phyloP scores from a whole-genome alignment of 306 rosid genomes.

The Glycine latifolia region DNA sequence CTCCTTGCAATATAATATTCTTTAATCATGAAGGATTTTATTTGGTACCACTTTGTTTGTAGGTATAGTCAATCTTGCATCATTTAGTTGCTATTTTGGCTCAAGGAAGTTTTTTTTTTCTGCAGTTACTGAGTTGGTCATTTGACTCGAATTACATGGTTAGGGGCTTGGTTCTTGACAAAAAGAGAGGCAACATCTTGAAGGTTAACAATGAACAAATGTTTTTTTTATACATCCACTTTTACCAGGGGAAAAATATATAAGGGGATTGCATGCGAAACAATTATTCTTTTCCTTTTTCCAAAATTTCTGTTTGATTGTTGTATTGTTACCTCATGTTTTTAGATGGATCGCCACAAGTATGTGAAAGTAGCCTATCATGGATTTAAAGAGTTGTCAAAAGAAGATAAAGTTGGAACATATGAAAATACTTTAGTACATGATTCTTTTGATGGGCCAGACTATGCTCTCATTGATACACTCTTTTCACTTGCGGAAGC shows the following conservation, averaged over 20 bases:
- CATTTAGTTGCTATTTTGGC: constrained; percentile 35
- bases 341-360: constrained; percentile 88
- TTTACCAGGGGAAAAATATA: not conserved
- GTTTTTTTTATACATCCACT: not conserved
- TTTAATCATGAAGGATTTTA: not conserved
- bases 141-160: constrained; percentile 87
- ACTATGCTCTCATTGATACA: constrained; percentile 80
- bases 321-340: constrained; percentile 22
- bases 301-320: constrained; percentile 20
- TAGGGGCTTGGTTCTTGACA: constrained; percentile 86
- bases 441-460: constrained; percentile 82
- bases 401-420: constrained; percentile 76
- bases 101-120: constrained; percentile 19
- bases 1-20: constrained; percentile 1
- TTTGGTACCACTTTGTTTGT: not conserved
- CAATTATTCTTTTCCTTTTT: not conserved
- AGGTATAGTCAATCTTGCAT: constrained; percentile 5
- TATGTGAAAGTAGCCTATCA: constrained; percentile 91
- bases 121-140: constrained; percentile 76
- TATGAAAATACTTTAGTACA: constrained; percentile 72
- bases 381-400: constrained; percentile 78
- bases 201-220: constrained; percentile 58
- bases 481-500: constrained; percentile 86
- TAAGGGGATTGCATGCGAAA: constrained; percentile 26
- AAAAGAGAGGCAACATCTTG: constrained; percentile 84